phyloP scores from a whole-genome alignment of 352 stramenopile genomes.

The Globisporangium paddicum region DNA sequence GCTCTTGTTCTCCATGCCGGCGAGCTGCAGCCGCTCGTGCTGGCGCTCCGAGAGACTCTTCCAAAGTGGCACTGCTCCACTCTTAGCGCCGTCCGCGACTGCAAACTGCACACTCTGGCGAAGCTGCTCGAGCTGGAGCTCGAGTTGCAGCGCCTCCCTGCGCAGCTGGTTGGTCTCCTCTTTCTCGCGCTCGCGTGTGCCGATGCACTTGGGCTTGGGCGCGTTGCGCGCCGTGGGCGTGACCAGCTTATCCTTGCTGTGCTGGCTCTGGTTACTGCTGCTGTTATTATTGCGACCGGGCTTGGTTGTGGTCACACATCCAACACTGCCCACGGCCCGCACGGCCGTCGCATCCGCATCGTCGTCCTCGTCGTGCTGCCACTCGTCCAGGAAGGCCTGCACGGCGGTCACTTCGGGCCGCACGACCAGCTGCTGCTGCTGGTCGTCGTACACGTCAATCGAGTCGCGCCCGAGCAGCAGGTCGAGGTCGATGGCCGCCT shows the following conservation, averaged over 20 bases:
- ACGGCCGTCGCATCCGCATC: background rate
- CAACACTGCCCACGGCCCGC: background rate
- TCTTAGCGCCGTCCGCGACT: background rate
- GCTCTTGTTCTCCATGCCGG: background rate
- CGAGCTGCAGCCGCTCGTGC: background rate
- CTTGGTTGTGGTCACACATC: background rate
- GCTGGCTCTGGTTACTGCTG: background rate
- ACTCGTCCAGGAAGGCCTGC: conserved; percentile 6
- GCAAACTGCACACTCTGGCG: background rate
- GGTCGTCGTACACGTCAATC: conserved; percentile 2
- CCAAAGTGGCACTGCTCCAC: background rate
- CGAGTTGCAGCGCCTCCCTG: conserved; percentile 1
- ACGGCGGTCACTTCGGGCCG: conserved; percentile 2
- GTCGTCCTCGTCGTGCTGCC: conserved; percentile 7
- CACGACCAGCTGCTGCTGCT: background rate
- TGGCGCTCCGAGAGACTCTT: background rate
- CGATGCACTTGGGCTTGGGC: background rate
- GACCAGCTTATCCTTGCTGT: background rate
- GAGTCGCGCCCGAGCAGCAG: conserved; percentile 9
- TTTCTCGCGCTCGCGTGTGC: background rate
- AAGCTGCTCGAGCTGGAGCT: conserved; percentile 1
- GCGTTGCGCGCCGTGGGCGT: background rate
- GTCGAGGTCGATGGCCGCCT: conserved; percentile 5
- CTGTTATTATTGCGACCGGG: too few species aligned
- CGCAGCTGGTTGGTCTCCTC: background rate